Base-by-base conservation (phyloP, 306 rosid genomes). In the Casuarina glauca region DNA sequence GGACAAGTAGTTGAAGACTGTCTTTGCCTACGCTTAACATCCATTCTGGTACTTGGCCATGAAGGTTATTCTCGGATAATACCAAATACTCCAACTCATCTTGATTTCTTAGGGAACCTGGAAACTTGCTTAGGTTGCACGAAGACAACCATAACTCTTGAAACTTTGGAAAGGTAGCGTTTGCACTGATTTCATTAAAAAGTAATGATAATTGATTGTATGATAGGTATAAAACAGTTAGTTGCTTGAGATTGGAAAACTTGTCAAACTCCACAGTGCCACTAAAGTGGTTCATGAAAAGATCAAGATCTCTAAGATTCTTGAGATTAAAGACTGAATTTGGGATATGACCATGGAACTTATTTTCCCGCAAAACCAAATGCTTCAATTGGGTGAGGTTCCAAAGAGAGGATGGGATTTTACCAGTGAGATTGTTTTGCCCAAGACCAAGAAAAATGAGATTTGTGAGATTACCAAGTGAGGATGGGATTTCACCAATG, bases 311-410 rank as follows among this genome's bases (percentile, higher is more conserved):
- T 12, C 0, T 0, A 62, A 62, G 69, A 62, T 62, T 62, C 8
- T 5, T 36, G 7, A 4, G 20, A 0, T 62, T 62, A 13, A 62
- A 62, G 10, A 62, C 12, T 15, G 45, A 62, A n/a, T 35, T 38
- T 36, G 69, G 19, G 5, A 62, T 35, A 4, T 13, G 11, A 4
- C 69, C 69, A 11, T 11, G 9, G 13, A 62, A 17, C 19, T 36
- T 2, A 19, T 62, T 62, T 1, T 0, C 1, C 1, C 1, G 0
- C 4, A 62, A 44, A 0, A 0, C 1, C 8, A 62, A 36, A 0
- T 0, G 0, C 12, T 1, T 0, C 36, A 62, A 36, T 12, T 11
- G 0, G 12, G 69, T 62, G 69, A 35, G 69, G n/a, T 36, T 62
- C 67, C 9, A 9, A 11, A 11, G 9, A 0, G 0, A 3, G 2